Conservation (phyloP, 208 protist species). For the Angomonas ambiguus region DNA sequence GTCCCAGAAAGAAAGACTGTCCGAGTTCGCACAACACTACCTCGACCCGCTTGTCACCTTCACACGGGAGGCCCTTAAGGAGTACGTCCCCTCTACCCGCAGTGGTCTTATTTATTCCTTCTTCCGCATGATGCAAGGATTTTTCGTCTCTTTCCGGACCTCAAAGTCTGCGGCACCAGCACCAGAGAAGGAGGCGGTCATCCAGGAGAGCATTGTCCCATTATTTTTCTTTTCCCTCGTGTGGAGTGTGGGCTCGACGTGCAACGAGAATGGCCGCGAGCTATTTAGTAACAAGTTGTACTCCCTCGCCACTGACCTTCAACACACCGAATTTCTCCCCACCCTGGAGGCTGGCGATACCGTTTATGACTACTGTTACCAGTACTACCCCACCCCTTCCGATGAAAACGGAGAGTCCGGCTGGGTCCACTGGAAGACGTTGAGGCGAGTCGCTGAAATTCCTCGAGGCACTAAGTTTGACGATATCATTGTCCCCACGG, state of each 20-base stretch:
- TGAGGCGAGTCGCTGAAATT: slow-evolving; percentile 43
- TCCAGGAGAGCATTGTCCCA: slow-evolving; percentile 50
- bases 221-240: slow-evolving; percentile 96
- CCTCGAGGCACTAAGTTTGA: slow-evolving; percentile 65
- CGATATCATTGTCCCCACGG: slow-evolving; percentile 92
- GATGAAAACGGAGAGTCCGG: slow-evolving; percentile 25
- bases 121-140: slow-evolving; percentile 93
- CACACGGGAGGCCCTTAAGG: slow-evolving; percentile 70
- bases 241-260: slow-evolving; percentile 95
- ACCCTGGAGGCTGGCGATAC: slow-evolving; percentile 24
- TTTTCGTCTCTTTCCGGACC: slow-evolving; percentile 58
- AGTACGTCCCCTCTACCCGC: slow-evolving; percentile 93
- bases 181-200: slow-evolving; percentile 47
- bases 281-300: slow-evolving; percentile 90
- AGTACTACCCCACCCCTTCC: slow-evolving; percentile 30
- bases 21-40: slow-evolving; percentile 69
- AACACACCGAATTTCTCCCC: slow-evolving; percentile 47
- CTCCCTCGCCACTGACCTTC: slow-evolving; percentile 36
- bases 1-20: slow-evolving; percentile 53
- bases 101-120: slow-evolving; percentile 90
- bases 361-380: slow-evolving; percentile 95
- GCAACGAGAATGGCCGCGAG: slow-evolving; percentile 82
- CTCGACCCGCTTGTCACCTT: slow-evolving; percentile 79
- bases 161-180: slow-evolving; percentile 14
- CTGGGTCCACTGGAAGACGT: slow-evolving; percentile 83